phyloP scores from a whole-genome alignment of 176 grass and related monocot genomes.

The Oryza punctata region DNA sequence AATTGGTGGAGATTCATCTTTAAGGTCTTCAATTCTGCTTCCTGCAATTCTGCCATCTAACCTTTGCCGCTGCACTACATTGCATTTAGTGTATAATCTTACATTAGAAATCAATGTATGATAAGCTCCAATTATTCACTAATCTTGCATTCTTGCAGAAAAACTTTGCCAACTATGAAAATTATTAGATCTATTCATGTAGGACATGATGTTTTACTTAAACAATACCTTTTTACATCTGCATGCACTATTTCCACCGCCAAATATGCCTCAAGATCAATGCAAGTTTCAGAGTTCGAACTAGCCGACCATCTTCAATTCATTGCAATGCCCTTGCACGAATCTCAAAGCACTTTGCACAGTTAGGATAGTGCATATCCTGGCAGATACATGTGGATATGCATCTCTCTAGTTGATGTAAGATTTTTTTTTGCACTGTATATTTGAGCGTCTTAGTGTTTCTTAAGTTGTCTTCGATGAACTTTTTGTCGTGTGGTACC shows the following conservation, averaged over 20 bases:
- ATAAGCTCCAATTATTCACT: background rate
- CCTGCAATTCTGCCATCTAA: conserved; percentile 27
- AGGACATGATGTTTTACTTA: background rate
- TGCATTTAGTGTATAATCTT: conserved; percentile 13
- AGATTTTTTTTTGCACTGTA: conserved; percentile 10
- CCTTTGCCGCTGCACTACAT: conserved; percentile 11
- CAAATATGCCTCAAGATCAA: background rate
- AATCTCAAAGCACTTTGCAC: background rate
- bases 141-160: conserved; percentile 9
- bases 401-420: background rate
- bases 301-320: background rate
- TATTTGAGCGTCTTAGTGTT: background rate
- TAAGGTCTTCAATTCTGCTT: conserved; percentile 67
- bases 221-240: background rate
- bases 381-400: background rate
- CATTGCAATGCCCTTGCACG: background rate
- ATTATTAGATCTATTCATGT: background rate
- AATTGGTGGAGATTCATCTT: conserved; percentile 87
- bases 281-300: background rate
- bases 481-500: background rate
- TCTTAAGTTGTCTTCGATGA: background rate
- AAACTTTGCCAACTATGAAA: background rate
- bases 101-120: background rate
- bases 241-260: background rate
- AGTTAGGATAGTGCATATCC: background rate